These are phyloP conservation scores for Lagenidium giganteum DNA, from an alignment of 352 stramenopile species.

Conservation along the genomic window DNA sequence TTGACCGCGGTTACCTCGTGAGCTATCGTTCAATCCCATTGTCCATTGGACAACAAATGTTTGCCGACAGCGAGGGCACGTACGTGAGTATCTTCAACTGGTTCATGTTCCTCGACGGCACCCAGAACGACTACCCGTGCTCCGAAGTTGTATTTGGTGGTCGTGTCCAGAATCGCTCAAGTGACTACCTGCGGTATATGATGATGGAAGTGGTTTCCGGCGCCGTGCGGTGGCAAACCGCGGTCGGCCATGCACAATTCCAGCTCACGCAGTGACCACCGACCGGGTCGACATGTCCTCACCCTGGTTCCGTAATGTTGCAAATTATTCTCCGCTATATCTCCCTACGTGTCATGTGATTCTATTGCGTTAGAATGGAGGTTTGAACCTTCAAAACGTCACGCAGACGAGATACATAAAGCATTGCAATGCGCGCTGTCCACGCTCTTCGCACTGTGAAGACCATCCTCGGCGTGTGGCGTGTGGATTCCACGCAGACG, in stretches of 20 bases:
- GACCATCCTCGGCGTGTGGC: too few species aligned
- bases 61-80: conserved; percentile 40
- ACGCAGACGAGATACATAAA: too few species aligned
- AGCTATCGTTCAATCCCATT: conserved; percentile 67
- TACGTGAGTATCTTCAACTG: conserved; percentile 67
- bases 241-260: conserved; percentile 44
- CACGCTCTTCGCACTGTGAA: too few species aligned
- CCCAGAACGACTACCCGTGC: conserved; percentile 9
- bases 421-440: too few species aligned
- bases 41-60: conserved; percentile 29
- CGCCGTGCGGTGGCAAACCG: conserved; percentile 52
- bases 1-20: conserved; percentile 57
- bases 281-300: background rate
- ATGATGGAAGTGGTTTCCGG: conserved; percentile 56
- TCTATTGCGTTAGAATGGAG: too few species aligned
- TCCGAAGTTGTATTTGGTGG: conserved; percentile 52
- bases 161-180: conserved; percentile 35
- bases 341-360: conserved; percentile 14
- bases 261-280: conserved; percentile 21
- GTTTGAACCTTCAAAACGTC: too few species aligned
- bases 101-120: conserved; percentile 55
- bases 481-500: too few species aligned
- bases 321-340: background rate
- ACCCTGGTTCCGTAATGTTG: too few species aligned
- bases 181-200: conserved; percentile 49